A percentile compares a stretch with the other conserved stretches of the same genome.
phyloP scores from a whole-genome alignment of 148 eudicot genomes.

The Agrostemma githago region DNA sequence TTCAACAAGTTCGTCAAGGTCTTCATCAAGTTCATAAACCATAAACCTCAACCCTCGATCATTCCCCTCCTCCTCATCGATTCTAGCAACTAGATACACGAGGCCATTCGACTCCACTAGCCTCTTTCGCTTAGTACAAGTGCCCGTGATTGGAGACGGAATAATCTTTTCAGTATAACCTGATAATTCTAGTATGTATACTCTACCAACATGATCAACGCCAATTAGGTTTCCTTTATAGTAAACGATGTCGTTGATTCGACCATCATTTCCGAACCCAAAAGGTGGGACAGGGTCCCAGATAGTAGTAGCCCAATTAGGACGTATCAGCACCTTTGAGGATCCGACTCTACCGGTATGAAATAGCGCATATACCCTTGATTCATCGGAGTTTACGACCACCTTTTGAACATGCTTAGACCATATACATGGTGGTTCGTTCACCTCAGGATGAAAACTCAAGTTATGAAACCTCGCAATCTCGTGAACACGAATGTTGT shows the following conservation, averaged over 20 bases:
- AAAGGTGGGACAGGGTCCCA: background rate
- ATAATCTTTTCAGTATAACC: background rate
- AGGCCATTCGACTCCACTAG: constrained; percentile 12
- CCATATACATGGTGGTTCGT: background rate
- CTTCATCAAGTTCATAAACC: constrained; percentile 11
- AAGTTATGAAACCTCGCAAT: constrained; percentile 18
- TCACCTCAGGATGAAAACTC: background rate
- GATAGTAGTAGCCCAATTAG: background rate
- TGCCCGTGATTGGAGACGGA: background rate
- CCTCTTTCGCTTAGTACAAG: constrained; percentile 14
- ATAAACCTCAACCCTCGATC: background rate
- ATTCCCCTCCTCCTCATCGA: background rate
- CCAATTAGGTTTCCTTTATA: background rate
- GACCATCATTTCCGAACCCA: background rate
- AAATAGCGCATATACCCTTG: background rate
- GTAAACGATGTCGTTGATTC: constrained; percentile 15
- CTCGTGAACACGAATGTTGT: background rate
- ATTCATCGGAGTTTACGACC: background rate
- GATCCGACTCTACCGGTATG: constrained; percentile 1
- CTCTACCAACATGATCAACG: constrained; percentile 16
- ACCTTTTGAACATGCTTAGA: constrained; percentile 11
- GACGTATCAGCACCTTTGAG: background rate
- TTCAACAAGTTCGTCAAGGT: background rate
- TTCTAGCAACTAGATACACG: constrained; percentile 2
- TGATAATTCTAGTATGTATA: background rate